Evolutionary conservation across 352 stramenopile genomes (phyloP).

Genomic region (Phytophthora vignae): DNA sequence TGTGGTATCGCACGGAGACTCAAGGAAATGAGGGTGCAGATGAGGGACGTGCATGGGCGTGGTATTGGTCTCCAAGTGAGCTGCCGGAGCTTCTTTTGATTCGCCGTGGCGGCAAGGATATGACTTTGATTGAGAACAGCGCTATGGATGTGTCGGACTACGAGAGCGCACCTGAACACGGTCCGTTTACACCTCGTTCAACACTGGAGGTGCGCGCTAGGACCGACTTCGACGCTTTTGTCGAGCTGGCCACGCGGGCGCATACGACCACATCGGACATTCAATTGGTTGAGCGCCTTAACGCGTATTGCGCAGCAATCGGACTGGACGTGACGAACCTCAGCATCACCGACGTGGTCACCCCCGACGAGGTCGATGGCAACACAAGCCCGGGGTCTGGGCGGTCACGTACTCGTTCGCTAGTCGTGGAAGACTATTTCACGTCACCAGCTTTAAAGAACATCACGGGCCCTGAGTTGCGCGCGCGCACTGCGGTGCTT

Average conservation of each 20-base stretch:
- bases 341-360: slow-evolving; percentile 67
- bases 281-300: slow-evolving; percentile 87
- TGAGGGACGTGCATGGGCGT: slow-evolving; percentile 93
- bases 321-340: slow-evolving; percentile 88
- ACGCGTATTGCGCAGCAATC: slow-evolving; percentile 79
- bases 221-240: slow-evolving; percentile 63
- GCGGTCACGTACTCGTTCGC: slow-evolving; percentile 44
- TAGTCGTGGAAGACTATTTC: slow-evolving; percentile 79
- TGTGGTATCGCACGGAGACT: slow-evolving; percentile 97
- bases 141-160: slow-evolving; percentile 70
- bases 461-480: slow-evolving; percentile 75
- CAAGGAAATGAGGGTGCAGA: slow-evolving; percentile 96
- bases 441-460: slow-evolving; percentile 69
- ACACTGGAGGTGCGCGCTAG: slow-evolving; percentile 58
- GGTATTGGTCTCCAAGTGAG: slow-evolving; percentile 96
- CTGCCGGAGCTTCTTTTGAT: slow-evolving; percentile 85
- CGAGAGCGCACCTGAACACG: slow-evolving; percentile 41
- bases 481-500: slow-evolving; percentile 92
- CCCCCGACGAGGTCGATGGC: slow-evolving; percentile 30
- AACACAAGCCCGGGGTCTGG: slow-evolving; percentile 8
- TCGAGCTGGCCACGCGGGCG: slow-evolving; percentile 63
- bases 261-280: slow-evolving; percentile 81
- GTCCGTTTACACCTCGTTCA: slow-evolving; percentile 54
- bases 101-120: slow-evolving; percentile 84
- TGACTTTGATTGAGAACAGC: slow-evolving; percentile 86